These are phyloP conservation scores for Syncephalastrum contaminatum DNA, from an alignment of 371 early-diverging fungal genomes.

Conservation along the genomic window DNA sequence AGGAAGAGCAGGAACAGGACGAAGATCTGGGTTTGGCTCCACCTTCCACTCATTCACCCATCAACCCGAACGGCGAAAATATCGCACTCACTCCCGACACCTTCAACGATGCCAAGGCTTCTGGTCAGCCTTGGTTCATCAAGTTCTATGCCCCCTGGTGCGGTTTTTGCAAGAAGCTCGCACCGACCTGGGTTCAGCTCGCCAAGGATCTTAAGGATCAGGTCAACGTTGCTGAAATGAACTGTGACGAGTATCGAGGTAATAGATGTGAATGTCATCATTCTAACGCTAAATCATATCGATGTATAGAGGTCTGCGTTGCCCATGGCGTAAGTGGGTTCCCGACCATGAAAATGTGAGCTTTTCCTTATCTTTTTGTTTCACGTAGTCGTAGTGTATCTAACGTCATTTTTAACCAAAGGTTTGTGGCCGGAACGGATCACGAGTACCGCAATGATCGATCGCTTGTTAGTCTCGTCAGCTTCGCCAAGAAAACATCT, in stretches of 20 bases:
- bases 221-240: conserved; percentile 80
- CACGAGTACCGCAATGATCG: conserved; percentile 55
- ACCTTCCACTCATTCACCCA: neutral
- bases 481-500: conserved; percentile 44
- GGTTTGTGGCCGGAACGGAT: conserved; percentile 34
- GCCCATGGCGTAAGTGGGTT: conserved; percentile 70
- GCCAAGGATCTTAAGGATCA: conserved; percentile 62
- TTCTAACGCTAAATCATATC: neutral
- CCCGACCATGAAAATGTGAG: conserved; percentile 78
- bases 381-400: too few species aligned
- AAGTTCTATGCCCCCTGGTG: conserved; percentile 91
- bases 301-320: conserved; percentile 42
- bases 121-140: conserved; percentile 61
- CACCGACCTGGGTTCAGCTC: conserved; percentile 76
- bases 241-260: conserved; percentile 70
- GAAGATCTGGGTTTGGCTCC: neutral
- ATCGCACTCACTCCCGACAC: conserved; percentile 22
- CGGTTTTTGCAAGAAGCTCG: conserved; percentile 79
- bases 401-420: conserved; percentile 3
- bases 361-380: neutral
- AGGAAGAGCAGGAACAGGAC: conserved; percentile 6
- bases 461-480: conserved; percentile 45
- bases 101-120: conserved; percentile 17
- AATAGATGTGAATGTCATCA: conserved; percentile 6
- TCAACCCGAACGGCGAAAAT: conserved; percentile 35